Conservation (phyloP, 371 early-diverging fungal species). For the Capillidium rhysosporum region DNA sequence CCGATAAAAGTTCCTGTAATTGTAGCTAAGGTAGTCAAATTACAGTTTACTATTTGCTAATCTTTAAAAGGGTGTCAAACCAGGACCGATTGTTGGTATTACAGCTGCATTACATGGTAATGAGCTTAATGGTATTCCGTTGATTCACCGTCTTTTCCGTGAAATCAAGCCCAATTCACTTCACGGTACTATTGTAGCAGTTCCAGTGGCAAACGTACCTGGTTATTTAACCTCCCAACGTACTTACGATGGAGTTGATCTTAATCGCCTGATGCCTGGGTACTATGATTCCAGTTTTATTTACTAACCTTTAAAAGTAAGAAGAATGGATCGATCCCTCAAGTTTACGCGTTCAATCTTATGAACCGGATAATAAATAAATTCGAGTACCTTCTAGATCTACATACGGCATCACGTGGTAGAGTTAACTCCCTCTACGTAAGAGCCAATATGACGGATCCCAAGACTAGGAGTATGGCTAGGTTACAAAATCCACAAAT, state of each 20-base stretch:
- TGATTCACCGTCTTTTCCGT: constrained; percentile 62
- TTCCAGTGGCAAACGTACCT: constrained; percentile 70
- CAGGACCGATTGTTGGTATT: constrained; percentile 28
- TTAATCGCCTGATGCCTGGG: constrained; percentile 77
- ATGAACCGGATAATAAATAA: constrained; percentile 57
- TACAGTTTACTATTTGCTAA: background rate
- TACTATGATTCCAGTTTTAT: constrained; percentile 8
- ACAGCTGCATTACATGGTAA: constrained; percentile 78
- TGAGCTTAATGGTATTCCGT: constrained; percentile 79
- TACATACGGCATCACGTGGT: constrained; percentile 77
- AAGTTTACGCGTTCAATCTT: constrained; percentile 61
- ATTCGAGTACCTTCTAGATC: constrained; percentile 65
- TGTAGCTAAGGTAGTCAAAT: constrained; percentile 22
- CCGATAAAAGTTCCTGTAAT: constrained; percentile 39
- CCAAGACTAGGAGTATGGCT: constrained; percentile 49
- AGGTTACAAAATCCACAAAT: constrained; percentile 69
- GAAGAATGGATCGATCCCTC: constrained; percentile 47
- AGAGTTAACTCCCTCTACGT: constrained; percentile 76
- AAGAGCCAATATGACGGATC: constrained; percentile 66
- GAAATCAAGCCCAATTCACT: constrained; percentile 52
- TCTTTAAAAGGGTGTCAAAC: constrained; percentile 14
- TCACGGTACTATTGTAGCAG: constrained; percentile 68
- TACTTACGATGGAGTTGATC: constrained; percentile 68
- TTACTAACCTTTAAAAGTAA: constrained; percentile 13
- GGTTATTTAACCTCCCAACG: constrained; percentile 63